Evolutionary conservation across 768 basidiomycete species (phyloP), one percentile per base, ranked within the genome.

Genomic region (Collybia nuda): DNA sequence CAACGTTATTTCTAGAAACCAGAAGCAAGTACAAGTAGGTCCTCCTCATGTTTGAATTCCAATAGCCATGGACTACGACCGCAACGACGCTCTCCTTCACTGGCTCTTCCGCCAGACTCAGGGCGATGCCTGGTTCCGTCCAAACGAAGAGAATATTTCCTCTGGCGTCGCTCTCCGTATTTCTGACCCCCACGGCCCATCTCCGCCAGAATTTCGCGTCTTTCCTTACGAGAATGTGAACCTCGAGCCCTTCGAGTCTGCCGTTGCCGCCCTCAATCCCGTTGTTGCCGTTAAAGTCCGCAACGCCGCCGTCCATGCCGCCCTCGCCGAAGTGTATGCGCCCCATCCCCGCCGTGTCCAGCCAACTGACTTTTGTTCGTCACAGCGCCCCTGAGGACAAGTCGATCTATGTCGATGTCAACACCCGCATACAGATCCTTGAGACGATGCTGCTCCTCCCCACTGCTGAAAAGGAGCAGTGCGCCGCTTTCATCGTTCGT

Each of bases 381-480:
- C 40, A 11, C 15, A 86, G 84, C 6, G 67, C 74, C 2, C 75
- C 82, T 3, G 81, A 86, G 39, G 82, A 78, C 8, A 71, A 66
- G 28, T 77, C 74, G 42, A 79, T 89, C 58, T 82, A 83, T 54
- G 82, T 94, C 60, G 90, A 93, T 67, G 69, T 79, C 47, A 84
- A 93, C 62, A 93, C 90, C 5, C 86, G 90, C 51, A 93, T 94
- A 46, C 91, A 93, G 65, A 80, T 94, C 53, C 63, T 93, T 42
- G 88, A 92, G 58, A 85, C 87, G 19, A 85, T 94, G 74, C 69
- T 82, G 50, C 74, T 81, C 61, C 82, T 94, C 35, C 86, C 88
- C 5, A 78, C 83, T 46, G 90, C 90, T 0, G 88, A 93, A 58
- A 87, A 88, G 69, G 90, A 93, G 52, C 91, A 93, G 57, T 88